Base-by-base conservation (phyloP, 208 protist species). In the Zelonia costaricensis region DNA sequence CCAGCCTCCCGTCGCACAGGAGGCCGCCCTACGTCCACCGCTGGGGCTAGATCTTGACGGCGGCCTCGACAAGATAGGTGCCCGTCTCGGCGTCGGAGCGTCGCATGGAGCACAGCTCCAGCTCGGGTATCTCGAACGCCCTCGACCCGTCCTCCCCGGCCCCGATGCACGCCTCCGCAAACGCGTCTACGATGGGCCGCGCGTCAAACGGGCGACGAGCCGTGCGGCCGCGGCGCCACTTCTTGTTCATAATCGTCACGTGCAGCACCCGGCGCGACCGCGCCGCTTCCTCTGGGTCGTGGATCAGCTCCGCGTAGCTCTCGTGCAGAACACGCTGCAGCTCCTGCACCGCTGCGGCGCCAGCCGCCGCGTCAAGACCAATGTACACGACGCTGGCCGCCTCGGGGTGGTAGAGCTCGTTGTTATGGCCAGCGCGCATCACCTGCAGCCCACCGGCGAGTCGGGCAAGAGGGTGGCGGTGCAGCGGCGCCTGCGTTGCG, bases 231-330 rank as follows among this genome's bases (percentile, higher is more conserved):
- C 61, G 45, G 46, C 76, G 57, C 86, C 89, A 95, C 59, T 92
- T 92, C 33, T 74, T 87, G 51, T 92, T 92, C 58, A 95, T 68
- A 15, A 95, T 54, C 20, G 89, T 95, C 63, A 88, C 76, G 64
- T 95, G 89, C 53, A 91, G 39, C 20, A 77, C 30, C 40, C 74
- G 75, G 5, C 46, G 45, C 15, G 51, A 63, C 25, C 67, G 67
- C 36, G 76, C 72, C 18, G 57, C 68, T 45, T 72, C 81, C 33
- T 46, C 43, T 23, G 62, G 60, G 64, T 86, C 60, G 40, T 61
- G n/a, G 20, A 84, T 84, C 30, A 91, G 44, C 64, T 91, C 87
- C 27, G 57, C 43, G 39, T 90, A 84, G 61, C 68, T 80, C 18
- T 72, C 53, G 48, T 80, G 72, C 16, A 91, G 60, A 8, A 82